Base-by-base conservation (phyloP, 179 eudicot species). In the Sideroxylon spinosum region DNA sequence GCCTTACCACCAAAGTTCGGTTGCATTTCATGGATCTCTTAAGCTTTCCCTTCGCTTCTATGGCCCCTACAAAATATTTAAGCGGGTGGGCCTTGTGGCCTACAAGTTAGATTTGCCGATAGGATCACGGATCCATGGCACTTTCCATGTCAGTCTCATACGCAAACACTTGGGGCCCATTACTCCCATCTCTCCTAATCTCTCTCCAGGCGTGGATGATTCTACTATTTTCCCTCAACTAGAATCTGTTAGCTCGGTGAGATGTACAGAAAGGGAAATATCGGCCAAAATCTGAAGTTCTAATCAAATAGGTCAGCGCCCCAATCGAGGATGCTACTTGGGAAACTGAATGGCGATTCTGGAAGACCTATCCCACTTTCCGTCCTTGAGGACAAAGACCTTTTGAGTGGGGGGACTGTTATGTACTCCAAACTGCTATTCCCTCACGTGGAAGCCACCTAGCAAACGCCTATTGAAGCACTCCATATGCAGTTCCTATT, bases 341-440 rank as follows among this genome's bases (percentile, higher is more conserved):
- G 46, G 76, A 29, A 19, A 57, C 22, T 44, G 46, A 53, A 72
- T 44, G 61, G 59, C 25, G 11, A 0, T 60, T 60, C 8, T 10
- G 23, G 26, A 60, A 8, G 64, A 10, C 25, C 25, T 20, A 60
- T 26, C 64, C 19, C 12, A n/a, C 26, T 6, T 60, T 60, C 6
- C 20, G 25, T 60, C 64, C 64, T 60, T 60, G 26, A 7, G 25
- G 64, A 60, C 64, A 60, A 60, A 26, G 25, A 60, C 25, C 23
- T 0, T 60, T 7, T 10, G 10, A 60, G 64, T 16, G 26, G 64
- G 64, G 25, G 64, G 64, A 60, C 1, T 60, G 25, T n/a, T n/a
- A 60, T 1, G 9, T 82, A 87, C 97, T 87, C 89, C 91, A 76
- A 52, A n/a, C n/a, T n/a, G n/a, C n/a, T n/a, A n/a, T n/a, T n/a